Evolutionary conservation across 352 stramenopile genomes (phyloP).

Genomic region (Phytophthora meadii): DNA sequence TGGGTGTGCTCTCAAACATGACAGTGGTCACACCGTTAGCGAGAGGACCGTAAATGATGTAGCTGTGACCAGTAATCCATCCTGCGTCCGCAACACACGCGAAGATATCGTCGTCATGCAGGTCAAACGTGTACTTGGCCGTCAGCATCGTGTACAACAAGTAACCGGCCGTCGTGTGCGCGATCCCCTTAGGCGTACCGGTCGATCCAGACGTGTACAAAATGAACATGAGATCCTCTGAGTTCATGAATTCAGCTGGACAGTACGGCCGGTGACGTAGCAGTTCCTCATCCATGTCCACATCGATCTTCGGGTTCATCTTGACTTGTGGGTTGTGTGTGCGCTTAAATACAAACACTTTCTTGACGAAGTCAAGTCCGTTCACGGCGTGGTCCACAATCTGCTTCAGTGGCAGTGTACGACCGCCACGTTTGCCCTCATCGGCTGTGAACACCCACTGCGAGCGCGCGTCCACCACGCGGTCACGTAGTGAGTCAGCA

Average conservation of each 20-base stretch:
- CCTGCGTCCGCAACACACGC: slow-evolving; percentile 95
- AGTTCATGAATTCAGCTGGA: slow-evolving; percentile 95
- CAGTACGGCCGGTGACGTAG: slow-evolving; percentile 93
- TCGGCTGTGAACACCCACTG: slow-evolving; percentile 94
- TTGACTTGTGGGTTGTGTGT: slow-evolving; percentile 75
- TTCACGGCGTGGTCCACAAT: slow-evolving; percentile 95
- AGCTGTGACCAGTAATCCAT: slow-evolving; percentile 98
- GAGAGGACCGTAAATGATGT: slow-evolving; percentile 97
- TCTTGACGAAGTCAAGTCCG: slow-evolving; percentile 88
- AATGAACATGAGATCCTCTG: slow-evolving; percentile 97
- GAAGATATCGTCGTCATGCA: slow-evolving; percentile 94
- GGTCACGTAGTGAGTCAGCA: slow-evolving; percentile 93
- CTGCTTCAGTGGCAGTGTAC: slow-evolving; percentile 94
- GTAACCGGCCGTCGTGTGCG: slow-evolving; percentile 96
- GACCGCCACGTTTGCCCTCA: slow-evolving; percentile 92
- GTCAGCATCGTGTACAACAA: slow-evolving; percentile 94
- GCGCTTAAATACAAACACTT: slow-evolving; percentile 96
- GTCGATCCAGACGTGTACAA: slow-evolving; percentile 98
- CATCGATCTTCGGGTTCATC: slow-evolving; percentile 84
- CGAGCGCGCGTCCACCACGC: slow-evolving; percentile 90
- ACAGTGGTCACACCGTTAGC: slow-evolving; percentile 96
- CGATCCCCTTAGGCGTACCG: slow-evolving; percentile 95
- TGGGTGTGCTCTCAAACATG: slow-evolving; percentile 98
- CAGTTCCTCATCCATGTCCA: slow-evolving; percentile 94
- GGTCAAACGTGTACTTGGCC: slow-evolving; percentile 93